A percentile compares a stretch with the other conserved stretches of the same genome.
Conservation (phyloP, 2,329 filamentous ascomycete genomes). For the Scedosporium boydii region DNA sequence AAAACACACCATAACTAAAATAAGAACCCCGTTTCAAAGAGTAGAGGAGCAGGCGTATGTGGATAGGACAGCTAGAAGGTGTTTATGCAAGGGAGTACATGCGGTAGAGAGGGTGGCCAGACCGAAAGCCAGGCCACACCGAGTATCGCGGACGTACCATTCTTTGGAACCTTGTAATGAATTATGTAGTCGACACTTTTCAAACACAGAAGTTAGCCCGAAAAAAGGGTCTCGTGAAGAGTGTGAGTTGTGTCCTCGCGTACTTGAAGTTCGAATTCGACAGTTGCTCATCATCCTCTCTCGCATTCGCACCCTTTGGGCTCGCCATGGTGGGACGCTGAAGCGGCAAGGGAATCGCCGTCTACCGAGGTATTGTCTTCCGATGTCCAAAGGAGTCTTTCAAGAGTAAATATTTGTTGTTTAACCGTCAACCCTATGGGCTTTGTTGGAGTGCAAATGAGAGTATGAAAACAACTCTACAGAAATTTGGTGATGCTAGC, state of each 20-base stretch:
- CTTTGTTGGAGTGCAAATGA: too few relatives aligned
- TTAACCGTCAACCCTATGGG: too few relatives aligned
- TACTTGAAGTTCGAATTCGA: conserved; percentile 1
- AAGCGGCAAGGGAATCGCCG: not conserved
- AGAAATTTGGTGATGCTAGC: too few relatives aligned
- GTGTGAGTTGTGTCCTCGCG: not conserved
- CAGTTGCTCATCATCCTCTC: not conserved
- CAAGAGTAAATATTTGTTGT: too few relatives aligned
- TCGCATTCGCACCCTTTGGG: not conserved
- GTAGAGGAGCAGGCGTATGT: not conserved
- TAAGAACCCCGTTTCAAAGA: not conserved
- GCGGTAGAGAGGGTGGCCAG: too few relatives aligned
- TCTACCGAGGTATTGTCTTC: too few relatives aligned
- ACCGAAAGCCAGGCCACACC: too few relatives aligned
- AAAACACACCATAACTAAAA: not conserved
- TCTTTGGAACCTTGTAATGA: conserved; percentile 61
- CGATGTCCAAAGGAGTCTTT: too few relatives aligned
- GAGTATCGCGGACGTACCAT: conserved; percentile 37
- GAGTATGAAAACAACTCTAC: too few relatives aligned
- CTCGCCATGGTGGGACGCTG: not conserved
- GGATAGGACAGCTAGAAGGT: conserved; percentile 8
- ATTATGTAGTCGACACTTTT: conserved; percentile 79
- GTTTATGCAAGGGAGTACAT: not conserved
- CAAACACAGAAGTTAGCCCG: not conserved
- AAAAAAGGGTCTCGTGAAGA: not conserved